A percentile compares a stretch with the other conserved stretches of the same genome.
These are phyloP conservation scores for Malassezia restricta DNA, from an alignment of 1,284 basidiomycete genomes.

Conservation along the genomic window DNA sequence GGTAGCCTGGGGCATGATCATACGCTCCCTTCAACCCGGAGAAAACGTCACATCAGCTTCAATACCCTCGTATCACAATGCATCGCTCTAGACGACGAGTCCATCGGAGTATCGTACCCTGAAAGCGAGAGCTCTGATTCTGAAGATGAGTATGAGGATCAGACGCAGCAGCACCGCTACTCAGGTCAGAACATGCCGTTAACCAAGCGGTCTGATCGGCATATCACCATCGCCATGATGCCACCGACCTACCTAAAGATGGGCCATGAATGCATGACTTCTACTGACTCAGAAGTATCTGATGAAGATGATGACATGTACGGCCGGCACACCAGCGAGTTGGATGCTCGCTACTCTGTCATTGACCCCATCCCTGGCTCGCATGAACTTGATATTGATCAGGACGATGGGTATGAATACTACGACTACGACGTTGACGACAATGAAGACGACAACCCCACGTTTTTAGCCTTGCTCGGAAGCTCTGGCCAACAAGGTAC, in stretches of 20 bases:
- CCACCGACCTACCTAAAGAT: conserved; percentile 87
- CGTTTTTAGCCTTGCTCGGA: too few relatives aligned
- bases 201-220: conserved; percentile 43
- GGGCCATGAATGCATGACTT: conserved; percentile 25
- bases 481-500: too few relatives aligned
- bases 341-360: conserved; percentile 12
- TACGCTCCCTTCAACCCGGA: background rate
- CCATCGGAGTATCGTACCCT: conserved; percentile 13
- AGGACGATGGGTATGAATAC: conserved; percentile 12
- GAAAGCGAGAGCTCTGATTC: conserved; percentile 33
- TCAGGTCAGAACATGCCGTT: background rate
- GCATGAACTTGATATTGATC: conserved; percentile 11
- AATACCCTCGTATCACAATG: conserved; percentile 96
- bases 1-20: background rate
- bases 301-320: conserved; percentile 3
- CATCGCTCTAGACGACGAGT: conserved; percentile 62
- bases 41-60: conserved; percentile 79
- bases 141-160: conserved; percentile 46
- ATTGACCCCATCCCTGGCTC: conserved; percentile 3
- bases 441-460: background rate
- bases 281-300: background rate
- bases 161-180: conserved; percentile 48
- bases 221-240: conserved; percentile 74
- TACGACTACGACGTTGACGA: conserved; percentile 11
- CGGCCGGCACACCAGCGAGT: background rate